Evolutionary conservation across 1,284 basidiomycete species (phyloP), one percentile per base, ranked within the genome.

Genomic region (Golubevia sp.): DNA sequence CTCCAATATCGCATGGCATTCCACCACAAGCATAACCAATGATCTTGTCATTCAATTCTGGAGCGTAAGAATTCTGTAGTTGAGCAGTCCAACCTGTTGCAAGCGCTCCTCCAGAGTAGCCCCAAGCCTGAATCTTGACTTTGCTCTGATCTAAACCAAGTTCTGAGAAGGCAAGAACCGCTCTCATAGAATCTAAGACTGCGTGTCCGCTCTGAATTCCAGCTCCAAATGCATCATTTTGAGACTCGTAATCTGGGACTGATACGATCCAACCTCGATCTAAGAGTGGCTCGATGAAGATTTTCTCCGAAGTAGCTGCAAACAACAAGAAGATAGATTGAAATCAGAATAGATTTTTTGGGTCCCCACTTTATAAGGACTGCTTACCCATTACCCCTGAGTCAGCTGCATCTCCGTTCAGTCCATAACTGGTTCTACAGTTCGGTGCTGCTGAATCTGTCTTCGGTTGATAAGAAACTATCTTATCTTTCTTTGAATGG

Each of bases 101-200:
- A 0, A 77, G 63, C 2, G 76, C 79, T 15, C 79, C 79, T 7
- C 79, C 77, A 3, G 75, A 78, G 59, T 82, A 82, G 20, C 79
- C 79, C 61, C 70, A 76, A 49, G 72, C 58, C 18, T 59, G 55
- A 11, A 77, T 59, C 53, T 69, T 74, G 5, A 70, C 71, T 18
- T 52, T 26, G 30, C 56, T 65, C 6, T 58, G 62, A 3, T 57
- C 23, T 0, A 79, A 44, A 1, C 63, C 70, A 26, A 76, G 55
- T 20, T 66, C 59, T 48, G 63, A 63, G 30, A 70, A 77, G 34
- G 54, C 62, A 15, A 76, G 58, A 8, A 66, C 69, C 0, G 77
- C 76, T 1, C 73, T 60, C 27, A 79, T 67, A 26, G 67, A 66
- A 63, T 82, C 79, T 26, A 80, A 61, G 4, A 73, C 66, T 1